Percentiles rank a stretch among this genome's conserved stretches.
Evolutionary conservation across 495 filamentous ascomycete species (phyloP).

Genomic region (Glonium stellatum): DNA sequence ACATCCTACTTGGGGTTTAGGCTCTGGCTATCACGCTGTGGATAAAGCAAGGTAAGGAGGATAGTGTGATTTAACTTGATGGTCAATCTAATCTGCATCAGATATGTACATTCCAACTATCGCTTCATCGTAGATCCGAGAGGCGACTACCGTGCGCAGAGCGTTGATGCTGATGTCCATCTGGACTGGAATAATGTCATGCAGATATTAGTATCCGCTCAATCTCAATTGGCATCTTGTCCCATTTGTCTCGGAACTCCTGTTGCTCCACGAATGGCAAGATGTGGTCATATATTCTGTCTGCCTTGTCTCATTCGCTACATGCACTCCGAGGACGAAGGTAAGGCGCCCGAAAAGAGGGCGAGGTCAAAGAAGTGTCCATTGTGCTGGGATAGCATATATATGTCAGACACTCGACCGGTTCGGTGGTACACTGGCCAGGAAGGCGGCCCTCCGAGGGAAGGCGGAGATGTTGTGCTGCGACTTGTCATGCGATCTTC

Average conservation of each 20-base stretch:
- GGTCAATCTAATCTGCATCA: slow-evolving; percentile 21
- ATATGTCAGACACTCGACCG: slow-evolving; percentile 78
- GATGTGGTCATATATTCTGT: slow-evolving; percentile 96
- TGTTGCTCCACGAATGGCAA: slow-evolving; percentile 93
- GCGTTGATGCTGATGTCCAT: slow-evolving; percentile 80
- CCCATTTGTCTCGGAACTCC: slow-evolving; percentile 90
- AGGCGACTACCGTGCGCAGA: slow-evolving; percentile 71
- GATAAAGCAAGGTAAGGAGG: slow-evolving; percentile 73
- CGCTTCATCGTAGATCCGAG: slow-evolving; percentile 86
- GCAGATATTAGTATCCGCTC: slow-evolving; percentile 82
- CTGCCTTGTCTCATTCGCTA: slow-evolving; percentile 89
- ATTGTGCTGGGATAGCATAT: slow-evolving; percentile 88
- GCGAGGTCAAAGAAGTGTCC: slow-evolving; percentile 91
- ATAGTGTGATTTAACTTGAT: background rate
- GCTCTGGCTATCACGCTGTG: slow-evolving; percentile 82
- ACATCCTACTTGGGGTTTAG: slow-evolving; percentile 75
- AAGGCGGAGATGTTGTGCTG: slow-evolving; percentile 84
- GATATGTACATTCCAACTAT: slow-evolving; percentile 96
- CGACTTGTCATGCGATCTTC: slow-evolving; percentile 72
- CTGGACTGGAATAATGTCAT: slow-evolving; percentile 86
- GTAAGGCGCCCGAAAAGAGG: slow-evolving; percentile 57
- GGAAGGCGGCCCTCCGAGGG: slow-evolving; percentile 67
- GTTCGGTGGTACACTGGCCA: slow-evolving; percentile 90
- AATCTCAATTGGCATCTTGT: slow-evolving; percentile 81
- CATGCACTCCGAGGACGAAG: slow-evolving; percentile 79